A percentile compares a stretch with the other conserved stretches of the same genome.
phyloP scores from a whole-genome alignment of 768 basidiomycete genomes.

The Brasilioporus rufonigricans region DNA sequence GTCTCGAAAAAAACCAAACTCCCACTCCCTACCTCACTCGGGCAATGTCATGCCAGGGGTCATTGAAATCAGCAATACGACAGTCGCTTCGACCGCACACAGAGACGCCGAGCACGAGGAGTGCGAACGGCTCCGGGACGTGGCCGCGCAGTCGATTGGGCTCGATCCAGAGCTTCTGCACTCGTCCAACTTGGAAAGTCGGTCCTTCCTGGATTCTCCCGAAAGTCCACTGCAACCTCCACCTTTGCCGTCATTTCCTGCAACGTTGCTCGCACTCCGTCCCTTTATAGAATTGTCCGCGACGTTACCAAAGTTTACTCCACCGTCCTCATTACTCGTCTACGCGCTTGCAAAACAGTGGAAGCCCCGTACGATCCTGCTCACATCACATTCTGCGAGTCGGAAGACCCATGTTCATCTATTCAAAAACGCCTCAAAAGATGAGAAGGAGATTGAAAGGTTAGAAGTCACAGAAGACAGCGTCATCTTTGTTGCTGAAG shows the following conservation, averaged over 20 bases:
- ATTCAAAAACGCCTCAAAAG: slow-evolving; percentile 59
- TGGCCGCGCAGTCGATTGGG: slow-evolving; percentile 76
- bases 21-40: slow-evolving; percentile 25
- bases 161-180: slow-evolving; percentile 54
- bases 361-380: slow-evolving; percentile 62
- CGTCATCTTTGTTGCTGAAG: slow-evolving; percentile 70
- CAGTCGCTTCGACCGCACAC: slow-evolving; percentile 17
- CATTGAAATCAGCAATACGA: slow-evolving; percentile 56
- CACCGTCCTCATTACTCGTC: slow-evolving; percentile 64
- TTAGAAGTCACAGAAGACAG: slow-evolving; percentile 75
- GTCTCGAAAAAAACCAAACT: slow-evolving; percentile 39
- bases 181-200: slow-evolving; percentile 21
- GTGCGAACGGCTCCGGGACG: slow-evolving; percentile 69
- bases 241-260: slow-evolving; percentile 58
- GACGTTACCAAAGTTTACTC: slow-evolving; percentile 65
- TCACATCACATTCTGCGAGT: slow-evolving; percentile 42
- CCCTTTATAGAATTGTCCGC: slow-evolving; percentile 53
- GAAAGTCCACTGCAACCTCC: slow-evolving; percentile 6
- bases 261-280: slow-evolving; percentile 47
- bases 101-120: slow-evolving; percentile 66
- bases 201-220: slow-evolving; percentile 18
- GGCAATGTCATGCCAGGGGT: slow-evolving; percentile 59
- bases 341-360: slow-evolving; percentile 73
- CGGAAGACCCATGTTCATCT: slow-evolving; percentile 61
- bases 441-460: slow-evolving; percentile 71